Conservation (phyloP, 2,329 filamentous ascomycete genomes). For the Trichophyton benhamiae region DNA sequence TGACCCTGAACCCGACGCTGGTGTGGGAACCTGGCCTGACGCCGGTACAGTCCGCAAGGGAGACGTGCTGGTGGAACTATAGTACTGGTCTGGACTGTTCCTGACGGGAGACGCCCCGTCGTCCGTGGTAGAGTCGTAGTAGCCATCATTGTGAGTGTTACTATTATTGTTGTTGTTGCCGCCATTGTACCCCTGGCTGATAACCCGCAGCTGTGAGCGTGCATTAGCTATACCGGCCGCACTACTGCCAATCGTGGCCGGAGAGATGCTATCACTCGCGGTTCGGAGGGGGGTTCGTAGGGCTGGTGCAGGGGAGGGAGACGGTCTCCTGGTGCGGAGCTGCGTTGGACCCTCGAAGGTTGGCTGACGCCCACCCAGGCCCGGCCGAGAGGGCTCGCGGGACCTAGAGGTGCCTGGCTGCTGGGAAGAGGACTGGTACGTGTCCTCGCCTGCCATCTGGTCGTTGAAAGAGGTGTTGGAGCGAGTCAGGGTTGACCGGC, state of each 20-base stretch:
- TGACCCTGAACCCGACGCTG: conserved; percentile 4
- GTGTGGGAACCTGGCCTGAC: conserved; percentile 26
- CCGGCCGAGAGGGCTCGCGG: conserved; percentile 36
- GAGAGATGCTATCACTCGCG: conserved; percentile 42
- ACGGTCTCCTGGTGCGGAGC: conserved; percentile 39
- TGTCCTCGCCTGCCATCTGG: conserved; percentile 42
- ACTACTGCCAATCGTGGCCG: not conserved
- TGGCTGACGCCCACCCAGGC: conserved; percentile 35
- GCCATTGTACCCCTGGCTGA: conserved; percentile 23
- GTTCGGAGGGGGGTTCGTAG: conserved; percentile 38
- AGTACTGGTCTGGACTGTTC: conserved; percentile 36
- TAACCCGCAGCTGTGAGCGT: conserved; percentile 36
- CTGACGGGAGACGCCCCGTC: conserved; percentile 38
- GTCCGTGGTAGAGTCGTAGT: conserved; percentile 36
- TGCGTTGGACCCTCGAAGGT: conserved; percentile 49
- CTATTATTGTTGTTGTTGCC: conserved; percentile 9
- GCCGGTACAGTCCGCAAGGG: conserved; percentile 44
- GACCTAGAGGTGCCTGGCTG: conserved; percentile 20
- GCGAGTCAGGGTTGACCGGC: conserved; percentile 42
- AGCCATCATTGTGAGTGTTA: conserved; percentile 33
- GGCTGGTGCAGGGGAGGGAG: conserved; percentile 27
- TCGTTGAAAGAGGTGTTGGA: conserved; percentile 53
- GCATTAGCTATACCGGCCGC: conserved; percentile 29
- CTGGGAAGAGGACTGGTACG: conserved; percentile 38
- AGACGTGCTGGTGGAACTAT: conserved; percentile 33